These are phyloP conservation scores for Linderina pennispora DNA, from an alignment of 192 early-diverging fungal genomes.

Conservation along the genomic window DNA sequence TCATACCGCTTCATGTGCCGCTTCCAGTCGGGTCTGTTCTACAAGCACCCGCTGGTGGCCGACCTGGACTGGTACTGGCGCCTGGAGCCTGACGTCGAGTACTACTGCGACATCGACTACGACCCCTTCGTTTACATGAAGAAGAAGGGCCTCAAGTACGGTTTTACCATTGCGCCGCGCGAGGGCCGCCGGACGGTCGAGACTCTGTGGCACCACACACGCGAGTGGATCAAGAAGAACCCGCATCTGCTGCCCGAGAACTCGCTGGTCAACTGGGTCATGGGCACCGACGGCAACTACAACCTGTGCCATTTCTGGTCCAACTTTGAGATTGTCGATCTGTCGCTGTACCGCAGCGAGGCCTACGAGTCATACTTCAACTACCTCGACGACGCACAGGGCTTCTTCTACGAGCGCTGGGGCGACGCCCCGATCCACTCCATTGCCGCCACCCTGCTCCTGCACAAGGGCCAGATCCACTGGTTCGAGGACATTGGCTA, in stretches of 20 bases:
- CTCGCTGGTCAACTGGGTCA: slow-evolving; percentile 46
- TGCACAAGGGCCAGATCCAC: slow-evolving; percentile 58
- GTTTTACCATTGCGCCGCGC: slow-evolving; percentile 58
- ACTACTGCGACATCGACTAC: slow-evolving; percentile 66
- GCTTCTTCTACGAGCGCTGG: slow-evolving; percentile 64
- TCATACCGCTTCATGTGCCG: slow-evolving; percentile 74
- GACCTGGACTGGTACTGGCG: slow-evolving; percentile 70
- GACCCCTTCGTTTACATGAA: slow-evolving; percentile 69
- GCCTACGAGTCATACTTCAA: slow-evolving; percentile 55
- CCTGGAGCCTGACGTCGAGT: slow-evolving; percentile 66
- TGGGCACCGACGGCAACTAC: slow-evolving; percentile 53
- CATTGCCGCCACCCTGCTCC: slow-evolving; percentile 54
- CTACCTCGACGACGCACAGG: slow-evolving; percentile 51
- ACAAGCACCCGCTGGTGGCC: slow-evolving; percentile 52
- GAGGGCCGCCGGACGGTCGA: slow-evolving; percentile 57
- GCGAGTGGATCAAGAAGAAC: slow-evolving; percentile 48
- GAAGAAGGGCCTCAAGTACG: slow-evolving; percentile 63
- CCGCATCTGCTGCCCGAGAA: slow-evolving; percentile 17
- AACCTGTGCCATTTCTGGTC: slow-evolving; percentile 74
- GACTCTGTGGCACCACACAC: slow-evolving; percentile 54
- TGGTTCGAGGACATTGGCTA: slow-evolving; percentile 75
- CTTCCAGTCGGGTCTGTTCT: slow-evolving; percentile 60
- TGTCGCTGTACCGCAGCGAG: slow-evolving; percentile 50
- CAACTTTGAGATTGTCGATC: slow-evolving; percentile 68
- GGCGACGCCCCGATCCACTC: slow-evolving; percentile 63